Base-by-base conservation (phyloP, 2,329 filamentous ascomycete genomes). In the Scedosporium dehoogii region DNA sequence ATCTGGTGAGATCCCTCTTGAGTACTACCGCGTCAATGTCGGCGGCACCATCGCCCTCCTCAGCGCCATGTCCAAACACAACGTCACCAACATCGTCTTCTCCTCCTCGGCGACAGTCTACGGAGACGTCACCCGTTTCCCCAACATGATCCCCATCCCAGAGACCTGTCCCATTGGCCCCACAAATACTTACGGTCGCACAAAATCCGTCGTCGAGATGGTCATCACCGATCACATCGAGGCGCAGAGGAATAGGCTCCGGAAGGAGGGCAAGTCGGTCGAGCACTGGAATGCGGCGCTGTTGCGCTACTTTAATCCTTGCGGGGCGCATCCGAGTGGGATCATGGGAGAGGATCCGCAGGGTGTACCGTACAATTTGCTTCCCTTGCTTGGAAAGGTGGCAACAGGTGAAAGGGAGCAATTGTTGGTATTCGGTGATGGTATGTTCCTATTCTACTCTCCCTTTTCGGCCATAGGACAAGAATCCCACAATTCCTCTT, bases 261-360 rank as follows among this genome's bases (percentile, higher is more conserved):
- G 86, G 77, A 96, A 96, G 81, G 86, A 83, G 16, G 90, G 89
- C 66, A 88, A 93, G 76, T 81, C 85, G 33, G 85, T 79, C 62
- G 85, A 91, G 71, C 86, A 91, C 71, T 97, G 91, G 91, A 97
- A 97, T 75, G 94, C 85, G 63, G 94, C 93, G 51, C 81, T 97
- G 67, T 82, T 99, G 70, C 86, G 94, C 70, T 99, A 99, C 81
- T 99, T 99, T 82, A 99, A 99, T 83, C 94, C 94, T 33, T 91
- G 90, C 63, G 94, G 94, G 70, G 89, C 92, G 63, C 94, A 99
- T 76, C 94, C 96, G 58, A 93, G 86, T 70, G 96, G 94, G 63
- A 86, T 99, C 75, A 96, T 99, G 92, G 94, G 94, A 69, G 94
- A 99, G 79, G 94, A 99, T 76, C 94, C 94, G 56, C 88, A 96